phyloP scores from a whole-genome alignment of 805 yeast genomes.

The Nakazawaea wyomingensis region DNA sequence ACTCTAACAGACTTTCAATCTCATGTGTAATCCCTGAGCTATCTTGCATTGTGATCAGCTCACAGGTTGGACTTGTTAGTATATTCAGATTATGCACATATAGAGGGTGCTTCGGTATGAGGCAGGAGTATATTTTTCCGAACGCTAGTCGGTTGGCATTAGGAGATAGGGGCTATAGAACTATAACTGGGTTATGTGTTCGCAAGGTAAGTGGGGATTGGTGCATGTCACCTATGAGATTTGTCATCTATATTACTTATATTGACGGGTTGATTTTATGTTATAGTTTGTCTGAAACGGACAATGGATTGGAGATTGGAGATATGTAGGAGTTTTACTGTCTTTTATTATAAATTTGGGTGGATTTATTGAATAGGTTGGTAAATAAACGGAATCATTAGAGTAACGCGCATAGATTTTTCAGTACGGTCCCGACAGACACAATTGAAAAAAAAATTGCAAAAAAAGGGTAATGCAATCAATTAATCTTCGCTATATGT shows the following conservation, averaged over 20 bases:
- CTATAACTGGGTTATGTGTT: constrained; percentile 21
- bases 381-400: too few species aligned
- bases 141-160: constrained; percentile 18
- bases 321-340: neutral
- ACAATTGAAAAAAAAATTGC: neutral
- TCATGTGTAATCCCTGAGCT: constrained; percentile 32
- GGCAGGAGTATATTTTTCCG: constrained; percentile 41
- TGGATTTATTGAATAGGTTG: neutral
- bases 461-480: neutral
- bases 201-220: constrained; percentile 3
- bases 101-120: constrained; percentile 35
- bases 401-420: too few species aligned
- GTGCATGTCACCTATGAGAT: constrained; percentile 11
- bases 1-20: constrained; percentile 25
- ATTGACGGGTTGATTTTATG: constrained; percentile 22
- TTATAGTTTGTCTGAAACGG: constrained; percentile 17
- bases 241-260: constrained; percentile 20
- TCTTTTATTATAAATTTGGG: neutral
- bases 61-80: constrained; percentile 39
- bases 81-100: constrained; percentile 36
- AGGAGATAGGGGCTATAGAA: constrained; percentile 18
- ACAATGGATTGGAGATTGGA: constrained; percentile 3
- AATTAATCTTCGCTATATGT: neutral
- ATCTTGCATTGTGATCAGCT: constrained; percentile 34
- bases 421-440: too few species aligned